Conservation (phyloP, 257 asterid species). For the Scutellaria baicalensis region DNA sequence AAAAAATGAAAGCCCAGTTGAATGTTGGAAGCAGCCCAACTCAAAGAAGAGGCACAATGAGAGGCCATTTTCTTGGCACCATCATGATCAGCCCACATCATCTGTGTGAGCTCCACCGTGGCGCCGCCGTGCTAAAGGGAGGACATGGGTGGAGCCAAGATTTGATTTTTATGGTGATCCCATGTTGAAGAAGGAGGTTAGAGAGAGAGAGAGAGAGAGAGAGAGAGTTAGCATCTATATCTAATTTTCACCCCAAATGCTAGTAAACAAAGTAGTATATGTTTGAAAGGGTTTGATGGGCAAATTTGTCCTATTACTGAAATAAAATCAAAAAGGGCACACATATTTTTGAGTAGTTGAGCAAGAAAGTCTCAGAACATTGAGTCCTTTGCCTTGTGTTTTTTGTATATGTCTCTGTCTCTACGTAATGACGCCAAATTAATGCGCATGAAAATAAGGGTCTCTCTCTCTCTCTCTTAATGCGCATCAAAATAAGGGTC, state of each 20-base stretch:
- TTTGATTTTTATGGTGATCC: not conserved
- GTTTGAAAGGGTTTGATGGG: slow-evolving; percentile 14
- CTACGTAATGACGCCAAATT: slow-evolving; percentile 20
- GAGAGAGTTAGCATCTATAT: not conserved
- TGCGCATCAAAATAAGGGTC: too few species aligned
- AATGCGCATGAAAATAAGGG: slow-evolving; percentile 18
- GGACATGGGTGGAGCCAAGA: not conserved
- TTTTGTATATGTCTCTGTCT: slow-evolving; percentile 19
- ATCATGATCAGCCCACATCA: not conserved
- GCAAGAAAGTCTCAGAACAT: slow-evolving; percentile 16
- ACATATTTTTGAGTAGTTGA: slow-evolving; percentile 8
- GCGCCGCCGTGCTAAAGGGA: not conserved
- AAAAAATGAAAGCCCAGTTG: slow-evolving; percentile 13
- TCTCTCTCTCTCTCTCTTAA: too few species aligned
- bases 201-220: not conserved
- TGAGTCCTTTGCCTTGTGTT: slow-evolving; percentile 18
- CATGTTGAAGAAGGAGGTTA: not conserved
- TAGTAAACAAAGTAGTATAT: not conserved
- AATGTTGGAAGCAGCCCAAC: slow-evolving; percentile 15
- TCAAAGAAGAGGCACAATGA: not conserved
- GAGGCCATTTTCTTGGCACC: not conserved
- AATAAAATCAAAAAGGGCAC: not conserved
- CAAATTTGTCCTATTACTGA: slow-evolving; percentile 16
- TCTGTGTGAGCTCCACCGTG: not conserved
- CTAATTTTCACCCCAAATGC: not conserved